Evolutionary conservation across 352 stramenopile genomes (phyloP).

Genomic region (Globisporangium canariense): DNA sequence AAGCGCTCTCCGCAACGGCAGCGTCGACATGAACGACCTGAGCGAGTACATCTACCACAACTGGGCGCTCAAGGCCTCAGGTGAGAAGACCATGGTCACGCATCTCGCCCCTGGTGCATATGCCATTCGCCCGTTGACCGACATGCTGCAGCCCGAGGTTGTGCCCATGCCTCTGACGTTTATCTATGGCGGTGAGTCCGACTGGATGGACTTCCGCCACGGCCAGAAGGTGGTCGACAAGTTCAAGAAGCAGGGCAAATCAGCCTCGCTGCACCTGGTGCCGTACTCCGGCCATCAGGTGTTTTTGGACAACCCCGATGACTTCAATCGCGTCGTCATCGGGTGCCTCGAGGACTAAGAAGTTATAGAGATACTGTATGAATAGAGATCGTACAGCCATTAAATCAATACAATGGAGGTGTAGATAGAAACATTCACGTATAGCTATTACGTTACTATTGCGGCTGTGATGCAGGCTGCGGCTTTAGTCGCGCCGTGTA

Average conservation of each 20-base stretch:
- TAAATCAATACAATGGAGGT: background rate
- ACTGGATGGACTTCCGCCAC: conserved; percentile 86
- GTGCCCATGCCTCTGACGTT: conserved; percentile 82
- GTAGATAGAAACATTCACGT: background rate
- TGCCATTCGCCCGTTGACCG: conserved; percentile 60
- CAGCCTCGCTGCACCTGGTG: conserved; percentile 56
- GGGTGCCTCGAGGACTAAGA: conserved; percentile 22
- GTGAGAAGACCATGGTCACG: conserved; percentile 71
- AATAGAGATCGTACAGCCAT: background rate
- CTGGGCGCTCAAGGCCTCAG: conserved; percentile 74
- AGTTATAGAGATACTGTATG: background rate
- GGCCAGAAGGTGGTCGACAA: conserved; percentile 57
- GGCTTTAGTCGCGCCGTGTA: conserved; percentile 44
- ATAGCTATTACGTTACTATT: background rate
- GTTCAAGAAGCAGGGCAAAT: conserved; percentile 31
- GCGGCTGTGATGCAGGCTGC: background rate
- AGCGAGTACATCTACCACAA: conserved; percentile 85
- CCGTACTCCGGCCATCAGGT: conserved; percentile 73
- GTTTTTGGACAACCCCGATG: conserved; percentile 76
- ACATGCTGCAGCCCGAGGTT: conserved; percentile 48
- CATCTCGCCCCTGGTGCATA: conserved; percentile 70
- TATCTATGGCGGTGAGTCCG: conserved; percentile 73
- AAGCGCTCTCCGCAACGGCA: conserved; percentile 66
- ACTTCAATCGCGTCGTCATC: conserved; percentile 66
- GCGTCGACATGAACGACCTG: conserved; percentile 56